Base-by-base conservation (phyloP, 2,329 filamentous ascomycete species). In the Gliomastix tumulicola region DNA sequence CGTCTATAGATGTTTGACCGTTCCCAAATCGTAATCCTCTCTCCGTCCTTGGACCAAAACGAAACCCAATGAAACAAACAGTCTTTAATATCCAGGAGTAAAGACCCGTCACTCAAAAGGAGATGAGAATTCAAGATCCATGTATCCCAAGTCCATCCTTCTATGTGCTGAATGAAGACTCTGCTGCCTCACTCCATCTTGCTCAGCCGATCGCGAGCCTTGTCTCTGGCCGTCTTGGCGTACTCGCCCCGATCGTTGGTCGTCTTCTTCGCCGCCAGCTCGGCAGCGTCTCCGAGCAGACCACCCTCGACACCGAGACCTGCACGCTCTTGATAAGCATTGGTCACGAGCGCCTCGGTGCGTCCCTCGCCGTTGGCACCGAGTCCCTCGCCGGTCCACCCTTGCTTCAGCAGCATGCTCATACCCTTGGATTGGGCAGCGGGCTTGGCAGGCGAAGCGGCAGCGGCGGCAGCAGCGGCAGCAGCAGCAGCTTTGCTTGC, bases 391-490 rank as follows among this genome's bases (percentile, higher is more conserved):
- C 82, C 82, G 17, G 64, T 76, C 81, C 81, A 86, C 19, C 82
- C 82, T 76, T 84, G 83, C 63, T 85, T 86, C 27, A 78, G 76
- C 27, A 87, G 64, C 50, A 86, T 68, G 4, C 76, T 75, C 0
- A 78, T 78, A 11, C 81, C 80, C 55, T 82, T 84, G 23, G 76
- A 79, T 41, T 66, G 60, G 34, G 54, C 53, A 7, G 54, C 53
- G 7, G 66, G 58, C 21, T 51, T 53, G 10, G 41, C 32, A 4
- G 49, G 37, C 11, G 41, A n/a, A n/a, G n/a, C n/a, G n/a, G n/a
- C n/a, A n/a, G n/a, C n/a, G n/a, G n/a, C n/a, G n/a, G n/a, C n/a
- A n/a, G n/a, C n/a, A n/a, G n/a, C n/a, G n/a, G n/a, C n/a, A n/a
- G n/a, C n/a, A n/a, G n/a, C n/a, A n/a, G n/a, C n/a, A n/a, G n/a